Base-by-base conservation (phyloP, 164 flowering plant species). In the Buxus sempervirens region DNA sequence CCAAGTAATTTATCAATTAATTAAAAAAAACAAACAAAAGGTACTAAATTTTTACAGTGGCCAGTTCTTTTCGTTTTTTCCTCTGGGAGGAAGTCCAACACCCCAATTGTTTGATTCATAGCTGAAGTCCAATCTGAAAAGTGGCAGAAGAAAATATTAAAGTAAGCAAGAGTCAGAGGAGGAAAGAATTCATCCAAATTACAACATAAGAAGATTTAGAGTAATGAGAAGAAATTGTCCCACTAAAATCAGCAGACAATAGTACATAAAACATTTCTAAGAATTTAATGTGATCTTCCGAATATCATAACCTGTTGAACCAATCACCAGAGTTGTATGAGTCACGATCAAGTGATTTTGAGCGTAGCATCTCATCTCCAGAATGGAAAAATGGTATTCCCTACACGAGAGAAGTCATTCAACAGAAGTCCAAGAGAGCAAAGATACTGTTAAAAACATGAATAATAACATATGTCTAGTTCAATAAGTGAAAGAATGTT, bases 311-410 rank as follows among this genome's bases (percentile, higher is more conserved):
- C 97, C 97, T 91, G 77, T 91, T 95, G 80, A 95, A 91, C 98
- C 98, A 95, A 79, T 95, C 97, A 61, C 97, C 96, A 65, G 98
- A 95, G 70, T 95, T 90, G 78, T 95, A 91, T 5, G 98, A 95
- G 72, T 95, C 98, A 73, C 98, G 97, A 79, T 95, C 98, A 70
- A 95, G 83, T 70, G 98, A 95, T 80, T 95, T 95, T 53, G 96
- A 95, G 67, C 96, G 97, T 55, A 95, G 76, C 75, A 95, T 80
- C 81, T 95, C 98, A 82, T 91, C 98, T 56, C 97, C 98, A 73
- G 86, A 68, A 66, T 95, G 98, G 76, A 91, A 90, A 78, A 95
- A 95, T 72, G 98, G 98, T 61, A 91, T 77, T 65, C 96, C 98
- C 98, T 91, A 42, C 13, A 57, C 54, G 32, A 64, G 36, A 64